Base-by-base conservation (phyloP, 805 yeast species). In the Saccharomyces mikatae region DNA sequence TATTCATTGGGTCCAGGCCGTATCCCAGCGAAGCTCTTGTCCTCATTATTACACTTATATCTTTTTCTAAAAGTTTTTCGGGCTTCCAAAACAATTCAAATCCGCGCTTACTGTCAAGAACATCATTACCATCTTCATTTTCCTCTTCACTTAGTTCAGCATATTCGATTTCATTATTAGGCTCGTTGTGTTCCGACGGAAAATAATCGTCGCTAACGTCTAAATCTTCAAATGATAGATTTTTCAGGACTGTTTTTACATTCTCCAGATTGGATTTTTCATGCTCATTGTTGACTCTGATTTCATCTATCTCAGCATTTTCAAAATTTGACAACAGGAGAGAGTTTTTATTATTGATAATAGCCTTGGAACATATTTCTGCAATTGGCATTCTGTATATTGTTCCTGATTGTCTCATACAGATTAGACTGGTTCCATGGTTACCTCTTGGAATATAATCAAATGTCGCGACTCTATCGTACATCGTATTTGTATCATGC, bases 371-470 rank as follows among this genome's bases (percentile, higher is more conserved):
- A 31, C 83, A 83, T 50, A 86, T 79, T 64, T 87, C 92, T 0
- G 75, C 71, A 0, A 85, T 87, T 0, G 85, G 80, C 91, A 87
- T 87, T 55, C 86, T 76, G 69, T 87, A 90, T 0, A 90, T 83
- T 52, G 88, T 85, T 3, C 97, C 97, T 0, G 96, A 87, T 62
- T 89, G 95, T 59, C 97, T 76, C 86, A 91, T 86, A 68, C 97
- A 90, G 29, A 91, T 82, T 54, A 88, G 76, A 60, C 85, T 82
- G 8, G 87, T 78, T 1, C 81, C 79, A 24, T 83, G 77, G 2
- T 81, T 72, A 54, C 80, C 82, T 49, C 63, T 62, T 0, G 84
- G 82, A n/a, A 84, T 80, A 66, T 89, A 90, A 67, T 90, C 97
- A 70, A 86, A 90, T 0, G 96, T 84, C 1, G 86, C 82, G 0